phyloP scores from a whole-genome alignment of 2,329 filamentous ascomycete species.

The Hymenoscyphus albidus region DNA sequence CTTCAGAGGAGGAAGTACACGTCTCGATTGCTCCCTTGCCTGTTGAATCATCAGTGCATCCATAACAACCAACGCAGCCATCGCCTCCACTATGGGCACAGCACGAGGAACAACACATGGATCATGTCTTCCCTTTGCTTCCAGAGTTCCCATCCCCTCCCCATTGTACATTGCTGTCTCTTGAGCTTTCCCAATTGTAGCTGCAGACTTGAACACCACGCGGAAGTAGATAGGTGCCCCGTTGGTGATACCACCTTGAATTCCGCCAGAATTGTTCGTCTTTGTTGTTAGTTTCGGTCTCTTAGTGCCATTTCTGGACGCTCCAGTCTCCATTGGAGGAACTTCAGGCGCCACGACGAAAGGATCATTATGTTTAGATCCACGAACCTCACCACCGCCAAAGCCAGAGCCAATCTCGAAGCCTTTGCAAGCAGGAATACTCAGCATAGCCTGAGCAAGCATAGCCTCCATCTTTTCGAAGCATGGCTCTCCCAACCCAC shows the following conservation, averaged over 20 bases:
- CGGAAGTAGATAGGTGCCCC: conserved; percentile 85
- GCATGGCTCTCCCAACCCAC: conserved; percentile 85
- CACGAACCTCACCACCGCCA: conserved; percentile 77
- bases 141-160: conserved; percentile 65
- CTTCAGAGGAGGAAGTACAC: conserved; percentile 43
- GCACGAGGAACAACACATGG: conserved; percentile 81
- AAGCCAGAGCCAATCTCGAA: conserved; percentile 97
- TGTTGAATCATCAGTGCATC: conserved; percentile 84
- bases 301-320: conserved; percentile 42
- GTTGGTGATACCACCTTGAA: conserved; percentile 14
- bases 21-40: conserved; percentile 48
- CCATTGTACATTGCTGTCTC: conserved; percentile 77
- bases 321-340: conserved; percentile 44
- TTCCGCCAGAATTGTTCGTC: conserved; percentile 52
- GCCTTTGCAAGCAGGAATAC: conserved; percentile 90
- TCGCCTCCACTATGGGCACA: conserved; percentile 84
- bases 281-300: conserved; percentile 71
- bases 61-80: conserved; percentile 84
- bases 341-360: conserved; percentile 57
- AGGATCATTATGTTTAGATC: conserved; percentile 87
- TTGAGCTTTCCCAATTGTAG: conserved; percentile 89
- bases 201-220: conserved; percentile 90
- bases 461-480: conserved; percentile 95
- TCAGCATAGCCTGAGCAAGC: conserved; percentile 90
- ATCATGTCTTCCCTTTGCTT: conserved; percentile 91